Base-by-base conservation (phyloP, 305 asterid genomes). In the Fraxinus velutina region DNA sequence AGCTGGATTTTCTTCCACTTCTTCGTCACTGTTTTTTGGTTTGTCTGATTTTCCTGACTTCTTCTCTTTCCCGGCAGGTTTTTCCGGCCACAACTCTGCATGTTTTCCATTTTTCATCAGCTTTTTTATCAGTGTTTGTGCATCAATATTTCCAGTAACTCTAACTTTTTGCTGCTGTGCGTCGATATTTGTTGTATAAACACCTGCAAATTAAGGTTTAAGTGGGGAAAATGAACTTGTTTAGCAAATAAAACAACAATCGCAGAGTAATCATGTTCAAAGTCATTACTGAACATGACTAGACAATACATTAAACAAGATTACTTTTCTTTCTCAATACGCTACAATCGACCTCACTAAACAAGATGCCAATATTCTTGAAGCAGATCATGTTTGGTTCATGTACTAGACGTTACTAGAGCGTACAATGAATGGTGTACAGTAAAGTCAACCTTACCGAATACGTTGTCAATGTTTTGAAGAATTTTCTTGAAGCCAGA, bases 101-200 rank as follows among this genome's bases (percentile, higher is more conserved):
- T 86, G 94, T 24, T 90, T 94, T n/a, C 97, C 96, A 5, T 89
- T 84, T 78, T 88, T 93, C 5, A 85, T 78, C 29, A 94, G 87
- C 76, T 94, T 94, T 86, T 85, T 94, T 68, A 93, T 73, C 62
- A 92, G 85, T 66, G 88, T 85, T 42, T 91, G 90, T 3, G 90
- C 83, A 57, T 91, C 97, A 36, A 94, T 86, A 87, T 92, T 89
- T 72, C 98, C 97, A 30, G 91, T 91, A 52, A 94, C 98, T 1
- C 86, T 89, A 1, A 93, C 98, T 85, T 90, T 92, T 9, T 93
- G 93, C 86, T 84, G 93, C 84, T 91, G 86, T 73, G 86, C 5
- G 73, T 94, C 97, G 62, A 94, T 91, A 50, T 73, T 62, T 34
- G 83, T 92, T 0, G 90, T 89, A 19, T 90, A 94, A 86, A 94